Evolutionary conservation across 2,329 filamentous ascomycete genomes (phyloP), one percentile per base, ranked within the genome.

Genomic region (Alternaria consortialis): DNA sequence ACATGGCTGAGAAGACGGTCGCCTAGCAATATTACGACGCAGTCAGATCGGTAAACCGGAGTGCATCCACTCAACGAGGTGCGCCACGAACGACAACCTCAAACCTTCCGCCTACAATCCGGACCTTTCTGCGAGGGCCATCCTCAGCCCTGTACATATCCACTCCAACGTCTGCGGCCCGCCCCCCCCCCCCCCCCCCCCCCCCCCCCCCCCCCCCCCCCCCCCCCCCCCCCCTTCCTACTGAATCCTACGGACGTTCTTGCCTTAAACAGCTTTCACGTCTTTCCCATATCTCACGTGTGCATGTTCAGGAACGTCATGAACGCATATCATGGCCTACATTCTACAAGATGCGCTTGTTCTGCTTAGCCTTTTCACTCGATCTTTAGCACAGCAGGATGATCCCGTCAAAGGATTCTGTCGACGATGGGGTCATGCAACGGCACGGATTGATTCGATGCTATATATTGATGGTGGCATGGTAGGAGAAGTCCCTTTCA

Each of bases 381-480:
- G 31, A 34, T 43, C 47, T 25, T 74, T 73, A 15, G 68, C 72
- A 27, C 73, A 77, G 46, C 72, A 82, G 58, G 82, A 88, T 68
- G 82, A 88, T 67, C 85, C 85, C 4, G 78, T 88, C 50, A 79
- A 76, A 25, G 81, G 86, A 72, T 89, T 81, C 56, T 82, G 80
- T 64, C 73, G 80, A 42, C 69, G 79, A 58, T 81, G 76, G 76
- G 85, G 84, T 44, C 88, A 90, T 70, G 86, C 88, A 71, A 86
- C 86, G 7, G 82, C 87, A 7, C 80, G 88, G 9, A 81, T 90
- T 46, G 86, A 88, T 70, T 76, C 83, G 42, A 84, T 82, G 63
- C 77, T 90, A 20, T 90, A 87, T 71, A 86, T 90, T 53, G 87
- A 90, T 68, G 88, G 88, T 32, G 64, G 66, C 13, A 62, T 63